phyloP scores from a whole-genome alignment of 805 yeast genomes.

The Saccharomycopsis schoenii region DNA sequence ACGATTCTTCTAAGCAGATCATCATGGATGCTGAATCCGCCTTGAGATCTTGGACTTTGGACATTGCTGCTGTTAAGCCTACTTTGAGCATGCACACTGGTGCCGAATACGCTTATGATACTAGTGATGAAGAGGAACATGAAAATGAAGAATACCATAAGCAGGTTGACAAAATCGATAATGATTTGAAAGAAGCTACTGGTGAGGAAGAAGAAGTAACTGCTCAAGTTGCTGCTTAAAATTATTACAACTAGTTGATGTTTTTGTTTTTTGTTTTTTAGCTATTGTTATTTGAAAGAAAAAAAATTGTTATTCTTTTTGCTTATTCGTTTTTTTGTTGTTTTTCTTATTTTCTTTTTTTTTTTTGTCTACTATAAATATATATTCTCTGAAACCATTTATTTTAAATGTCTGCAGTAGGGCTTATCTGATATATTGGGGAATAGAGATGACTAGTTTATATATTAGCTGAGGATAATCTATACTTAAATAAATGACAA shows the following conservation, averaged over 20 bases:
- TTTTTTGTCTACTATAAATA: too few species aligned
- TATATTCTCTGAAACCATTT: too few species aligned
- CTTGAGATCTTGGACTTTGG: slow-evolving; percentile 76
- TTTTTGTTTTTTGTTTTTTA: background rate
- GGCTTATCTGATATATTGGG: too few species aligned
- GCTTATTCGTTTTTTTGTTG: too few species aligned
- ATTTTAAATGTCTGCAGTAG: too few species aligned
- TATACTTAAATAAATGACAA: too few species aligned
- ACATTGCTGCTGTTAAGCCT: slow-evolving; percentile 74
- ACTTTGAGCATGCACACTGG: slow-evolving; percentile 52
- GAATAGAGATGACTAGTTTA: too few species aligned
- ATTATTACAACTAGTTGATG: background rate
- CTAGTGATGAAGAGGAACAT: slow-evolving; percentile 36
- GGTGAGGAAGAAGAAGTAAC: slow-evolving; percentile 15
- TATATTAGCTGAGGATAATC: too few species aligned
- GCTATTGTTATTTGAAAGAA: background rate
- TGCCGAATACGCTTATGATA: slow-evolving; percentile 45
- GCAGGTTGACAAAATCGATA: slow-evolving; percentile 44
- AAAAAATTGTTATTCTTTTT: background rate
- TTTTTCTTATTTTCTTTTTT: too few species aligned
- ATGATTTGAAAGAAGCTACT: slow-evolving; percentile 23
- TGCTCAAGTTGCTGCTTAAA: slow-evolving; percentile 4
- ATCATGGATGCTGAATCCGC: slow-evolving; percentile 81
- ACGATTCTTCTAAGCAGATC: slow-evolving; percentile 81
- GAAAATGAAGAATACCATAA: slow-evolving; percentile 38